Percentiles rank a stretch among this genome's conserved stretches.
phyloP scores from a whole-genome alignment of 108 stramenopile genomes.

The Hondaea fermentalgiana region DNA sequence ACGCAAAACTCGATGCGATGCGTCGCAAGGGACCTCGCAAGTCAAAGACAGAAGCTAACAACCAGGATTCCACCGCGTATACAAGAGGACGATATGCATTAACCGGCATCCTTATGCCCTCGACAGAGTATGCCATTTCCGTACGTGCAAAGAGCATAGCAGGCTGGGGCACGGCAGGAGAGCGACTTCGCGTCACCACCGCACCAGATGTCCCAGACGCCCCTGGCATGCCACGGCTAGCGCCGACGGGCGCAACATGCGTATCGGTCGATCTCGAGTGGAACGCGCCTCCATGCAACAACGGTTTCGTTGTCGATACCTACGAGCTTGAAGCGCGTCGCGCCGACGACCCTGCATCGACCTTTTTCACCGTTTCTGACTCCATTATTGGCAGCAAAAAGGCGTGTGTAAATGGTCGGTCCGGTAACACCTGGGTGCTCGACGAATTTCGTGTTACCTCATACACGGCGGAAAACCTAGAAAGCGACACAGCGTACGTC shows the following conservation, averaged over 20 bases:
- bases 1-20: too few relatives aligned
- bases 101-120: not conserved
- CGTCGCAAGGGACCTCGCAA: too few relatives aligned
- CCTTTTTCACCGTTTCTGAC: not conserved
- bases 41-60: not conserved
- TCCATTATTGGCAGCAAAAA: not conserved
- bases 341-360: not conserved
- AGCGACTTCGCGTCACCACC: not conserved
- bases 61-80: not conserved
- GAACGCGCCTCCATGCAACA: not conserved
- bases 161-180: not conserved
- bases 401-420: not conserved
- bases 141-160: not conserved
- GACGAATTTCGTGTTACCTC: not conserved
- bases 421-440: not conserved
- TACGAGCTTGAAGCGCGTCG: not conserved
- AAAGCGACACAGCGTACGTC: not conserved
- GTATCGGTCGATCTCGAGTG: not conserved
- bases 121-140: not conserved
- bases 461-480: not conserved
- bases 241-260: not conserved
- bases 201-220: not conserved
- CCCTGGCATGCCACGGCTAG: not conserved
- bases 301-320: not conserved
- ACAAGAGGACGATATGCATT: not conserved